These are phyloP conservation scores for Gossypium ekmanianum DNA, from an alignment of 345 rosid species.

Conservation along the genomic window DNA sequence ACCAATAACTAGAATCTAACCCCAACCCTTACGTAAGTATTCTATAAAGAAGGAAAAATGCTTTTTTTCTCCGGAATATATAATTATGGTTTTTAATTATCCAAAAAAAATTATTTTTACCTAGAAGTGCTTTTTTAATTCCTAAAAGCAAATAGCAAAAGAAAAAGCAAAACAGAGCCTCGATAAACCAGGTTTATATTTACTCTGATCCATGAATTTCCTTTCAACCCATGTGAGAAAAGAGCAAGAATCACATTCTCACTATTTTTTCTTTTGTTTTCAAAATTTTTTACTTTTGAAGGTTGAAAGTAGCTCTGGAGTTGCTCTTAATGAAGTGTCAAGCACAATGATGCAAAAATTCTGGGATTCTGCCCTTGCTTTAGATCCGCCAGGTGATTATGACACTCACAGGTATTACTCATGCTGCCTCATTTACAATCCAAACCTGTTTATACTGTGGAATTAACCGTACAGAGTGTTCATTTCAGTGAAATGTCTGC, in stretches of 20 bases:
- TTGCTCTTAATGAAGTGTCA: constrained; percentile 75
- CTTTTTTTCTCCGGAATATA: neutral
- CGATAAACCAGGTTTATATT: neutral
- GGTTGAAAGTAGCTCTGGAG: constrained; percentile 87
- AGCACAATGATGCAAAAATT: constrained; percentile 98
- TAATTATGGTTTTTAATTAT: neutral
- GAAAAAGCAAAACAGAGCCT: neutral
- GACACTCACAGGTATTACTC: constrained; percentile 72
- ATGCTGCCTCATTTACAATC: constrained; percentile 12
- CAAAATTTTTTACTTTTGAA: constrained; percentile 19
- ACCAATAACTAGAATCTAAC: neutral
- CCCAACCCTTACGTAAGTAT: neutral
- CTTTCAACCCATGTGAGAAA: neutral
- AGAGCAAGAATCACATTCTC: neutral
- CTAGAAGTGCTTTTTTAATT: neutral
- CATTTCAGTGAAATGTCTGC: constrained; percentile 76
- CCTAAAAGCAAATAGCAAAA: neutral
- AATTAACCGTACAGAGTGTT: constrained; percentile 24
- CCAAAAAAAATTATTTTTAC: neutral
- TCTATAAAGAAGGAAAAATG: neutral
- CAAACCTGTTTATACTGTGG: constrained; percentile 12
- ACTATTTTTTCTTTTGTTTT: neutral
- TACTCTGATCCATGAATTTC: neutral
- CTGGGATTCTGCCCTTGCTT: constrained; percentile 95
- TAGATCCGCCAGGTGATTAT: constrained; percentile 85